Evolutionary conservation across 2,329 filamentous ascomycete genomes (phyloP).

Genomic region (Botrytis pseudocinerea): DNA sequence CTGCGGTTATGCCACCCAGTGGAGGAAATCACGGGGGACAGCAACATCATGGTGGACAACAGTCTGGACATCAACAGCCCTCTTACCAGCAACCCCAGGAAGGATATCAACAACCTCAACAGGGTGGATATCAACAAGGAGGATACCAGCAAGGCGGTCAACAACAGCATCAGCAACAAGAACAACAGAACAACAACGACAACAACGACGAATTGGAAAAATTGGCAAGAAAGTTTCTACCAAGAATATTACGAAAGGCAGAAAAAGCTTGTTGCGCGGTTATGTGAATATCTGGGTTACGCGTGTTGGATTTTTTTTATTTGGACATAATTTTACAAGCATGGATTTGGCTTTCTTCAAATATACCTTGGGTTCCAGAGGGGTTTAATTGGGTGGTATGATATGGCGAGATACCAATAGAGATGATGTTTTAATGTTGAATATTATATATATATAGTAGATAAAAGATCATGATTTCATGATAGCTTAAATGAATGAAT

Average conservation of each 20-base stretch:
- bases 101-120: conserved; percentile 43
- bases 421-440: background rate
- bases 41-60: conserved; percentile 41
- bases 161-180: background rate
- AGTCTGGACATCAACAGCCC: conserved; percentile 48
- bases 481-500: background rate
- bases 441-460: background rate
- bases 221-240: conserved; percentile 39
- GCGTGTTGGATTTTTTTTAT: conserved; percentile 3
- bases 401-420: background rate
- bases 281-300: conserved; percentile 32
- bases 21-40: conserved; percentile 44
- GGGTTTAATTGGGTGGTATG: background rate
- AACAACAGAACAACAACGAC: conserved; percentile 43
- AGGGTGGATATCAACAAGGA: conserved; percentile 39
- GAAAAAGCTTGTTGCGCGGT: conserved; percentile 39
- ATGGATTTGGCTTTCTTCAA: background rate
- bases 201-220: conserved; percentile 40
- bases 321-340: background rate
- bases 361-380: conserved; percentile 4
- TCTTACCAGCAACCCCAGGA: conserved; percentile 44
- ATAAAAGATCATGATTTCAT: conserved; percentile 5
- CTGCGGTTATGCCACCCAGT: conserved; percentile 43
- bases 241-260: conserved; percentile 39
- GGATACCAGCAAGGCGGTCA: conserved; percentile 41